Evolutionary conservation across 805 yeast genomes (phyloP).

Genomic region (Metschnikowia gelsemii): DNA sequence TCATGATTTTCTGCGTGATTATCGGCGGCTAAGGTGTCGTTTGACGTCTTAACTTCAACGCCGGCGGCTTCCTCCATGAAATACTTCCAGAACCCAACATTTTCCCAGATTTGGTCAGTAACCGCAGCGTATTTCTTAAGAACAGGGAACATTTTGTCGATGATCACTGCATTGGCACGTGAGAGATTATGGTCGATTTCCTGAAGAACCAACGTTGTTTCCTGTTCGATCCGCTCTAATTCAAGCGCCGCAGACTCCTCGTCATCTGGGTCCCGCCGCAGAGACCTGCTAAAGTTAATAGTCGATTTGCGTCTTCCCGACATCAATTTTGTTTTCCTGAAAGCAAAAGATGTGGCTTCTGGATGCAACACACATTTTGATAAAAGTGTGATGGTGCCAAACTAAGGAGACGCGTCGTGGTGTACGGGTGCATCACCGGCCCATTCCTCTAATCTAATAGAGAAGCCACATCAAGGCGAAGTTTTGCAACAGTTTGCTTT

Average conservation of each 20-base stretch:
- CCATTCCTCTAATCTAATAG: no score
- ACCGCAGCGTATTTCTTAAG: slow-evolving; percentile 58
- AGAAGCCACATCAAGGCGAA: no score
- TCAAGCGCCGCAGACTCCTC: slow-evolving; percentile 27
- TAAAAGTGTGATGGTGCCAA: no score
- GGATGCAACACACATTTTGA: neutral
- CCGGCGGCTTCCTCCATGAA: slow-evolving; percentile 76
- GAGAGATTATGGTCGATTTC: slow-evolving; percentile 75
- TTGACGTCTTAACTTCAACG: slow-evolving; percentile 56
- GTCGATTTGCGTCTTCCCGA: slow-evolving; percentile 19
- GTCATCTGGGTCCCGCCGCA: slow-evolving; percentile 13
- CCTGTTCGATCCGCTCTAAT: slow-evolving; percentile 70
- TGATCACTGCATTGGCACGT: slow-evolving; percentile 63
- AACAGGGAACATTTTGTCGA: slow-evolving; percentile 66
- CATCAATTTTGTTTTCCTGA: neutral
- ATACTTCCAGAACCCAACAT: slow-evolving; percentile 71
- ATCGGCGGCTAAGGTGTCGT: no score
- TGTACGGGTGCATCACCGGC: no score
- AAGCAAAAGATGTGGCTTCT: neutral
- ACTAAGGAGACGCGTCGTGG: no score
- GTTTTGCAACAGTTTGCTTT: no score
- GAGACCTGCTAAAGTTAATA: slow-evolving; percentile 10
- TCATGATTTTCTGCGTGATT: no score
- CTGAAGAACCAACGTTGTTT: slow-evolving; percentile 72
- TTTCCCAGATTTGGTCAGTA: slow-evolving; percentile 61